Percentiles rank a stretch among this genome's conserved stretches.
phyloP scores from a whole-genome alignment of 2,329 filamentous ascomycete genomes.

The Trichophyton benhamiae region DNA sequence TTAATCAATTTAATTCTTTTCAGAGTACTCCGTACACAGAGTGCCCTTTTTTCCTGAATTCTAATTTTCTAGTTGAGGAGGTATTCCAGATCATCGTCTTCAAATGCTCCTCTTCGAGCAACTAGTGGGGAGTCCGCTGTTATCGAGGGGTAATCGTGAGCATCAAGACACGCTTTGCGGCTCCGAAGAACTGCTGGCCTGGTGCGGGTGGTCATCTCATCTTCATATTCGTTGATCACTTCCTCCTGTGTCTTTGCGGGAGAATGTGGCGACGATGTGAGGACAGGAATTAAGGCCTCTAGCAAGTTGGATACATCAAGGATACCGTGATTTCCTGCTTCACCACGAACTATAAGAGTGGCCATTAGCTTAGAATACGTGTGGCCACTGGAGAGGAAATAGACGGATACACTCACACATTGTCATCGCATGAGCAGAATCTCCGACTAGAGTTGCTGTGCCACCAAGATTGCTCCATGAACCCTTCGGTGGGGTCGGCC shows the following conservation, averaged over 20 bases:
- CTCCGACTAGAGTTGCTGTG: constrained; percentile 39
- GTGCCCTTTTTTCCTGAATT: neutral
- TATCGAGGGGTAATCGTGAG: constrained; percentile 40
- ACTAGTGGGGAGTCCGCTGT: constrained; percentile 27
- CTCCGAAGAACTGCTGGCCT: constrained; percentile 40
- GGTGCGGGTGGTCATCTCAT: constrained; percentile 33
- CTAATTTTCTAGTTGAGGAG: constrained; percentile 8
- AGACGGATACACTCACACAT: constrained; percentile 40
- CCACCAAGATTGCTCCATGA: constrained; percentile 28
- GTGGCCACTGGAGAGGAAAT: neutral
- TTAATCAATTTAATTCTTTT: too few species aligned
- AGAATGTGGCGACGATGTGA: constrained; percentile 6
- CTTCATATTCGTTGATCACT: constrained; percentile 31
- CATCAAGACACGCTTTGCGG: constrained; percentile 43
- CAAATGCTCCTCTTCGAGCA: constrained; percentile 21
- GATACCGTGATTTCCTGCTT: constrained; percentile 47
- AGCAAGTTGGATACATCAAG: constrained; percentile 39
- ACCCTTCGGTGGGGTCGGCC: constrained; percentile 29
- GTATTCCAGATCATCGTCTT: constrained; percentile 4
- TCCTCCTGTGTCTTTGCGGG: constrained; percentile 18
- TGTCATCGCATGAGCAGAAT: constrained; percentile 47
- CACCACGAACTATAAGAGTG: constrained; percentile 39
- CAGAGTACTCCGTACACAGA: too few species aligned
- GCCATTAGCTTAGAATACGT: neutral
- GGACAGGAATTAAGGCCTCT: constrained; percentile 20